phyloP scores from a whole-genome alignment of 1,284 basidiomycete genomes.

The Moesziomyces antarcticus region DNA sequence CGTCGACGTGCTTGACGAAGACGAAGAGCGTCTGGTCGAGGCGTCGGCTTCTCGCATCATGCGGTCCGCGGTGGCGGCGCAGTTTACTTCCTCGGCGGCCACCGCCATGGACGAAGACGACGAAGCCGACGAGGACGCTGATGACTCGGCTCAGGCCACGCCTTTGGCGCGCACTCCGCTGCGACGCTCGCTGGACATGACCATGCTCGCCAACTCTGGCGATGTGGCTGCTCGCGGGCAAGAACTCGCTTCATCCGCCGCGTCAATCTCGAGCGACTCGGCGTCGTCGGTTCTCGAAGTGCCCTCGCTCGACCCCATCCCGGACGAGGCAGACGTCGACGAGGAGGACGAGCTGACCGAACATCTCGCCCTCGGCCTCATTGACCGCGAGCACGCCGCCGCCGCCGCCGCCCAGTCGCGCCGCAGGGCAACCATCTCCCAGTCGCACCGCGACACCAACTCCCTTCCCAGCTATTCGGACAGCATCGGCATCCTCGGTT shows the following conservation, averaged over 20 bases:
- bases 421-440: slow-evolving; percentile 25
- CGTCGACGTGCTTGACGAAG: slow-evolving; percentile 40
- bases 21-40: slow-evolving; percentile 40
- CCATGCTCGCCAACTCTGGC: slow-evolving; percentile 5
- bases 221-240: slow-evolving; percentile 1
- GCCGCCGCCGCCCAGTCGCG: slow-evolving; percentile 28
- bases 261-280: slow-evolving; percentile 20
- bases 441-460: neutral
- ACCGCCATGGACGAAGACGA: slow-evolving; percentile 8
- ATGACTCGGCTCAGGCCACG: slow-evolving; percentile 42
- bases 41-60: slow-evolving; percentile 20
- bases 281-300: slow-evolving; percentile 29
- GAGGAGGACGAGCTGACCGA: slow-evolving; percentile 45
- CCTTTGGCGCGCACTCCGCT: slow-evolving; percentile 38
- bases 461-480: slow-evolving; percentile 42
- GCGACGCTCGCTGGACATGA: slow-evolving; percentile 38
- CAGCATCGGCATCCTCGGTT: slow-evolving; percentile 46
- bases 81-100: neutral
- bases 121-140: slow-evolving; percentile 20
- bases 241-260: slow-evolving; percentile 16
- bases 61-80: neutral
- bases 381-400: slow-evolving; percentile 35
- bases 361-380: slow-evolving; percentile 44
- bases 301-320: slow-evolving; percentile 47
- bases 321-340: slow-evolving; percentile 39